phyloP scores from a whole-genome alignment of 768 basidiomycete genomes.

The Amanita rubescens region DNA sequence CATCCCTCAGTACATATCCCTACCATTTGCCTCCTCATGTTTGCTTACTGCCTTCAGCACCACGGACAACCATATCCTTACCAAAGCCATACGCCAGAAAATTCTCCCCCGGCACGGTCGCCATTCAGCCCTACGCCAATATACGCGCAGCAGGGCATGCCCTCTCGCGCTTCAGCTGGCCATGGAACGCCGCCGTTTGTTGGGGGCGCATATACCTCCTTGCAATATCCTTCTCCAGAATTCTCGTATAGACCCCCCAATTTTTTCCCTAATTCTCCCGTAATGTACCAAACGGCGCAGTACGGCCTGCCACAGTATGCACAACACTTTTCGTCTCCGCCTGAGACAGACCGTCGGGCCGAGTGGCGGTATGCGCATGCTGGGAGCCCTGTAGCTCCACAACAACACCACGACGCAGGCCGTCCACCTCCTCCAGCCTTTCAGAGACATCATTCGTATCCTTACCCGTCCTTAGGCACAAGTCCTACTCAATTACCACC shows the following conservation, averaged over 20 bases:
- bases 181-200: slow-evolving; percentile 18
- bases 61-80: slow-evolving; percentile 33
- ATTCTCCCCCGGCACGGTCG: slow-evolving; percentile 18
- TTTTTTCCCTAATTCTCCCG: slow-evolving; percentile 24
- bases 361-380: slow-evolving; percentile 47
- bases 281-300: slow-evolving; percentile 29
- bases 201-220: slow-evolving; percentile 24
- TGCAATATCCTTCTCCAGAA: slow-evolving; percentile 27
- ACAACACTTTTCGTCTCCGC: slow-evolving; percentile 25
- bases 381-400: slow-evolving; percentile 13
- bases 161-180: slow-evolving; percentile 20
- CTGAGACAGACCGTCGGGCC: slow-evolving; percentile 35
- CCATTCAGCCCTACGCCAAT: slow-evolving; percentile 19
- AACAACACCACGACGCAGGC: slow-evolving; percentile 21
- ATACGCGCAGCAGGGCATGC: slow-evolving; percentile 20
- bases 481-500: slow-evolving; percentile 11
- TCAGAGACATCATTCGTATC: slow-evolving; percentile 23
- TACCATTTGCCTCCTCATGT: slow-evolving; percentile 13
- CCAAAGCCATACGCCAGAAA: slow-evolving; percentile 27
- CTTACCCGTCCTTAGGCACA: slow-evolving; percentile 20
- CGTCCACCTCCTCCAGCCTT: slow-evolving; percentile 16
- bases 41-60: slow-evolving; percentile 32
- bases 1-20: slow-evolving; percentile 21
- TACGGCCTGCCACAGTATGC: slow-evolving; percentile 29
- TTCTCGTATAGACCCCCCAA: slow-evolving; percentile 31